These are phyloP conservation scores for Trametes sanguinea DNA, from an alignment of 768 basidiomycete genomes.

Conservation along the genomic window DNA sequence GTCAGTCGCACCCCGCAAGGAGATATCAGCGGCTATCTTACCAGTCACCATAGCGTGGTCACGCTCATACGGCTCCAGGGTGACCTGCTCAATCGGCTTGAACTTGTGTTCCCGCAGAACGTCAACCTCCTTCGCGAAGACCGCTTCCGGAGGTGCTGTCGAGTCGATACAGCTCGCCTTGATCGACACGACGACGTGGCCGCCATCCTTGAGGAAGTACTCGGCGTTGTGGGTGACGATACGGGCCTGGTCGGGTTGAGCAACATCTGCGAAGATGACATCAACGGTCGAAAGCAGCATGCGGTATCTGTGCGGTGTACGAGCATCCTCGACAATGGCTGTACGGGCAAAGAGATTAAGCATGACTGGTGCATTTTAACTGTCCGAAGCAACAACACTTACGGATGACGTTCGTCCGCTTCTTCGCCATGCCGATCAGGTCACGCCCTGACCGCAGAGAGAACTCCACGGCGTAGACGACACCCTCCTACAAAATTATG, in stretches of 20 bases:
- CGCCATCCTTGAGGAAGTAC: constrained; percentile 92
- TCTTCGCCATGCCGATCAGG: constrained; percentile 98
- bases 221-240: constrained; percentile 93
- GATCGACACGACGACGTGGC: constrained; percentile 94
- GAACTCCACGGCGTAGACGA: constrained; percentile 98
- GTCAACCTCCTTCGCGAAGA: constrained; percentile 89
- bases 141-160: constrained; percentile 84
- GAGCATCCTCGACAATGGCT: constrained; percentile 98
- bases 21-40: constrained; percentile 35
- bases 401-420: constrained; percentile 99
- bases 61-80: constrained; percentile 90
- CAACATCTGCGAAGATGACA: constrained; percentile 97
- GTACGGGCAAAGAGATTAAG: background rate
- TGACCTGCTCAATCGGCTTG: constrained; percentile 95
- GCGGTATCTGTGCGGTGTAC: constrained; percentile 93
- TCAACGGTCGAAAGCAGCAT: constrained; percentile 96
- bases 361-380: background rate
- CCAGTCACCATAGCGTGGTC: constrained; percentile 91
- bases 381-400: constrained; percentile 35
- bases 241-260: constrained; percentile 98
- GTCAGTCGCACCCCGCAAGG: background rate
- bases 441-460: constrained; percentile 96
- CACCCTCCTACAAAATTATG: constrained; percentile 66
- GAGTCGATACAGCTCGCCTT: constrained; percentile 99
- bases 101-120: constrained; percentile 74